Evolutionary conservation across 2,329 filamentous ascomycete genomes (phyloP), one percentile per base, ranked within the genome.

Genomic region (Drechmeria coniospora): DNA sequence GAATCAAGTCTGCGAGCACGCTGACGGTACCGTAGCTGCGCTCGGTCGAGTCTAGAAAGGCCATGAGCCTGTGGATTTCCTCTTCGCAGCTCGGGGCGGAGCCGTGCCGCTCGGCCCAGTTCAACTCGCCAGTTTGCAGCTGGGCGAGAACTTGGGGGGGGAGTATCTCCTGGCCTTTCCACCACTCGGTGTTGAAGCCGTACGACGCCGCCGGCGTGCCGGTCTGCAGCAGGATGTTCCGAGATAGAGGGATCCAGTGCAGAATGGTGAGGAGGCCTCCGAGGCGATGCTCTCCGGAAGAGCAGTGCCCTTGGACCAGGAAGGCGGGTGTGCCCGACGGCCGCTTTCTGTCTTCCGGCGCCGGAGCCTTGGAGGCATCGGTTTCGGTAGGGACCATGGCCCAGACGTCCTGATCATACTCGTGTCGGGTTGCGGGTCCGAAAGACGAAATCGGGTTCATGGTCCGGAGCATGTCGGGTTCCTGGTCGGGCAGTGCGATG

Each of bases 21-120:
- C 68, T 65, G 14, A 59, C 60, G 1, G 63, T 66, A 10, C 66
- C 72, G 36, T 74, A 74, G 23, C 61, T 65, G 23, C 73, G 59
- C 15, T 74, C 65, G 0, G 70, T 72, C 8, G 48, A 53, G 31
- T 76, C 71, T 3, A 77, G 55, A 34, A 77, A 75, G 8, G 69
- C 71, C 53, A 77, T 62, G 5, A 77, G 45, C 10, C 72, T 65
- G 37, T 75, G 71, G 2, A 74, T 37, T 43, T 76, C 72, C 15
- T 69, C 57, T 28, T 53, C 47, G 32, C 68, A 54, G 12, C 56
- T 46, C 9, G 57, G 46, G 26, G 45, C 47, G 18, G 39, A 29
- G 19, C 45, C 49, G 16, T 31, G 26, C 12, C 29, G 37, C 8
- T 46, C 42, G 5, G 41, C 46, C 45, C 43, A 54, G 19, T 44